Conservation (phyloP, 257 asterid species). For the Lavandula angustifolia region DNA sequence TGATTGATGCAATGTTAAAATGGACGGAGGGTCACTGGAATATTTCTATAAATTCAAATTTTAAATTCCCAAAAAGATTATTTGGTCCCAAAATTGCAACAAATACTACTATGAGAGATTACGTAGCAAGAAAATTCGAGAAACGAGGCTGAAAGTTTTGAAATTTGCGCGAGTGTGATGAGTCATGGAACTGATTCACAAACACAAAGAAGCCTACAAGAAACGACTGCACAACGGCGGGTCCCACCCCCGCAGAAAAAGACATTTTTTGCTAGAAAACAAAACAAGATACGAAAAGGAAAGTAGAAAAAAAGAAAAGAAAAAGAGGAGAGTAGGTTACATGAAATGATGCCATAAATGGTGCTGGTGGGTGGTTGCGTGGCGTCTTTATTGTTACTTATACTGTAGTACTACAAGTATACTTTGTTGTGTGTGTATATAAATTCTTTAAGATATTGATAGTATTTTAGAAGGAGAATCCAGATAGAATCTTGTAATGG, state of each 20-base stretch:
- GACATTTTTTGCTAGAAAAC: constrained; percentile 39
- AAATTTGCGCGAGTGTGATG: background rate
- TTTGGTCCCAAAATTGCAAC: too few relatives aligned
- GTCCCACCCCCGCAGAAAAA: constrained; percentile 25
- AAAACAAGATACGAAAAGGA: constrained; percentile 27
- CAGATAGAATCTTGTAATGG: constrained; percentile 36
- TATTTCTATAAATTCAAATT: too few relatives aligned
- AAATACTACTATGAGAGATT: too few relatives aligned
- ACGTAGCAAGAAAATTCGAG: too few relatives aligned
- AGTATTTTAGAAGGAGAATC: constrained; percentile 32
- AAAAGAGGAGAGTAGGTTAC: background rate
- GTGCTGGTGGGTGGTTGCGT: constrained; percentile 55
- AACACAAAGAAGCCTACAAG: constrained; percentile 36
- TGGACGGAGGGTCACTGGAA: too few relatives aligned
- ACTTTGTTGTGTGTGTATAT: background rate
- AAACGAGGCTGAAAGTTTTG: too few relatives aligned
- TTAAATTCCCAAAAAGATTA: too few relatives aligned
- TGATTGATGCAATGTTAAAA: too few relatives aligned
- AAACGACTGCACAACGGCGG: constrained; percentile 28
- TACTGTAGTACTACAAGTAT: constrained; percentile 4
- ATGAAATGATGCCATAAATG: constrained; percentile 47
- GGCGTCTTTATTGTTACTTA: constrained; percentile 44
- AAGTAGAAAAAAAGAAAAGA: background rate
- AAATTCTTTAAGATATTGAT: background rate
- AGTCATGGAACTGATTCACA: constrained; percentile 27